Base-by-base conservation (phyloP, 129 eudicot genomes). In the Deinandra increscens region DNA sequence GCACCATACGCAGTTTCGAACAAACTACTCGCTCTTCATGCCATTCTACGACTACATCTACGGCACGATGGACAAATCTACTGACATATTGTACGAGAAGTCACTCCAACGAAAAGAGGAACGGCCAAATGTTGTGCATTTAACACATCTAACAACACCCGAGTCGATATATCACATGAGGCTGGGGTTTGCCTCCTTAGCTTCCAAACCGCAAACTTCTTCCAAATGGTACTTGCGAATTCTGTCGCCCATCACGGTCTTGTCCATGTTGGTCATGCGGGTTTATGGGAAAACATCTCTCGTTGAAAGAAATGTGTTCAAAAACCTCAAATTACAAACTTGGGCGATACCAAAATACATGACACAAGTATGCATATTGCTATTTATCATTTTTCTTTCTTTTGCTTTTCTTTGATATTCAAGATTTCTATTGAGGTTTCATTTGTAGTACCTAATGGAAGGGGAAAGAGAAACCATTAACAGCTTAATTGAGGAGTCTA, bases 1-100 rank as follows among this genome's bases (percentile, higher is more conserved):
- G 63, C 96, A 89, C 73, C 96, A 89, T 62, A 89, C 96, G 43
- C 90, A 89, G 46, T 89, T 86, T 42, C 82, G 94, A 41, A 86
- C 94, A 22, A 89, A 89, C 60, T 89, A 86, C 61, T 82, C 90
- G 0, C 81, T 89, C 29, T 89, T 89, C 84, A 82, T 89, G 96
- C 94, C 96, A 4, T 70, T 89, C 15, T 89, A 89, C 14, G 97
- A 90, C 66, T 90, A 82, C 69, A 44, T 90, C 1, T 83, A 87
- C 41, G 87, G 84, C 7, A 90, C 97, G 1, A 46, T 74, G 76
- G 95, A 90, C 81, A 48, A 69, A 66, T 80, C 91, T 19, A 69
- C 91, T 0, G 91, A 87, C 64, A 17, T 48, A 7, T 39, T 90
- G 51, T 66, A 90, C 9, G 83, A 80, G 62, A 82, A 59, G 15